A percentile compares a stretch with the other conserved stretches of the same genome.
phyloP scores from a whole-genome alignment of 1,139 yeast genomes.

The Blastobotrys ciferrii region DNA sequence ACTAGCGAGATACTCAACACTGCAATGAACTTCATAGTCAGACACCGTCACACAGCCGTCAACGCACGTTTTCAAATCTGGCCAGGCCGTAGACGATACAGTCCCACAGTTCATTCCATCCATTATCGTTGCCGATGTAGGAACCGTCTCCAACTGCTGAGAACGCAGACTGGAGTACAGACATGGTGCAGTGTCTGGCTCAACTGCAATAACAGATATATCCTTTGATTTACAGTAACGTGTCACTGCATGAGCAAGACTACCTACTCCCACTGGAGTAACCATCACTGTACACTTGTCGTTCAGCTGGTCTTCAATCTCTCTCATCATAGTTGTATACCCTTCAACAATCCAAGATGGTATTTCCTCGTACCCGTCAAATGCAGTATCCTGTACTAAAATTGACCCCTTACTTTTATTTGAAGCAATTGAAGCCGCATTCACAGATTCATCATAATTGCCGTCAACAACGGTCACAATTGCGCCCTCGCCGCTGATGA shows the following conservation, averaged over 20 bases:
- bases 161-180: background rate
- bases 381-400: background rate
- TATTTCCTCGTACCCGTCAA: background rate
- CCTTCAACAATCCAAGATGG: background rate
- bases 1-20: background rate
- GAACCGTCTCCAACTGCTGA: background rate
- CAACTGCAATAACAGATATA: background rate
- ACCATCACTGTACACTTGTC: background rate
- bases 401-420: background rate
- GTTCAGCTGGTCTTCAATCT: background rate
- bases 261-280: background rate
- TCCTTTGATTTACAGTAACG: background rate
- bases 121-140: background rate
- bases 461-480: background rate
- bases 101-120: background rate
- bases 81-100: background rate
- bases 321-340: background rate
- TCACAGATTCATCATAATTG: background rate
- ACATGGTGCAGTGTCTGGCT: background rate
- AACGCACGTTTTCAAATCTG: background rate
- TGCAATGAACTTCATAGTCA: background rate
- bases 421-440: background rate
- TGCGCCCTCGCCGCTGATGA: background rate
- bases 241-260: background rate
- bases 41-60: background rate